These are phyloP conservation scores for Primulina tabacum DNA, from an alignment of 257 asterid species.

Conservation along the genomic window DNA sequence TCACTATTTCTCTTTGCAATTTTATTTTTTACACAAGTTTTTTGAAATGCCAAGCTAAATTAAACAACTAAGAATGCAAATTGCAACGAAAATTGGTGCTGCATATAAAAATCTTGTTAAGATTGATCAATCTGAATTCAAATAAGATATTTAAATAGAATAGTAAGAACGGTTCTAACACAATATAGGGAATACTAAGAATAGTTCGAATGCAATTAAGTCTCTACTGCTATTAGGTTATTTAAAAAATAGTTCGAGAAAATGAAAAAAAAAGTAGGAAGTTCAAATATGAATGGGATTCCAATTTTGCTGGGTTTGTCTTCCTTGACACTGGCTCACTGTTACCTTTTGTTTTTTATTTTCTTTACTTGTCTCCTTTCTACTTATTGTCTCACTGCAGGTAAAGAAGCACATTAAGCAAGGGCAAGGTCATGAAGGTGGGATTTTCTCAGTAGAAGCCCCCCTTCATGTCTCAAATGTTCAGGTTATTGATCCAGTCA, in stretches of 20 bases:
- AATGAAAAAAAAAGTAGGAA: neutral
- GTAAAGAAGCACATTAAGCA: slow-evolving; percentile 96
- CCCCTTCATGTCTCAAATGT: slow-evolving; percentile 93
- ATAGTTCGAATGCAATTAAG: neutral
- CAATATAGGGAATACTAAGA: neutral
- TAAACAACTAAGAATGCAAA: neutral
- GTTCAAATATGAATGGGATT: neutral
- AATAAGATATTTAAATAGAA: neutral
- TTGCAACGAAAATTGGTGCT: neutral
- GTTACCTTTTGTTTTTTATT: neutral
- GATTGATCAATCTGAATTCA: neutral
- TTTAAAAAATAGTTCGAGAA: neutral
- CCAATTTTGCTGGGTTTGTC: neutral
- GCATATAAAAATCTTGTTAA: too few relatives aligned
- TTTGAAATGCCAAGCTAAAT: neutral
- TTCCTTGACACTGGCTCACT: neutral
- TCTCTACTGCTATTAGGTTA: neutral
- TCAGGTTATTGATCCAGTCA: slow-evolving; percentile 85
- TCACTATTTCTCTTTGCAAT: neutral
- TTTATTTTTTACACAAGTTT: neutral
- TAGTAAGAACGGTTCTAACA: neutral
- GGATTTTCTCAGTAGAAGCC: slow-evolving; percentile 92
- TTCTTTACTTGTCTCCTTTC: slow-evolving; percentile 7
- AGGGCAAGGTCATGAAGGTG: slow-evolving; percentile 98
- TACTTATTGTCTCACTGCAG: slow-evolving; percentile 37